A percentile compares a stretch with the other conserved stretches of the same genome.
phyloP scores from a whole-genome alignment of 2,329 filamentous ascomycete species.

The Colletotrichum lentis region DNA sequence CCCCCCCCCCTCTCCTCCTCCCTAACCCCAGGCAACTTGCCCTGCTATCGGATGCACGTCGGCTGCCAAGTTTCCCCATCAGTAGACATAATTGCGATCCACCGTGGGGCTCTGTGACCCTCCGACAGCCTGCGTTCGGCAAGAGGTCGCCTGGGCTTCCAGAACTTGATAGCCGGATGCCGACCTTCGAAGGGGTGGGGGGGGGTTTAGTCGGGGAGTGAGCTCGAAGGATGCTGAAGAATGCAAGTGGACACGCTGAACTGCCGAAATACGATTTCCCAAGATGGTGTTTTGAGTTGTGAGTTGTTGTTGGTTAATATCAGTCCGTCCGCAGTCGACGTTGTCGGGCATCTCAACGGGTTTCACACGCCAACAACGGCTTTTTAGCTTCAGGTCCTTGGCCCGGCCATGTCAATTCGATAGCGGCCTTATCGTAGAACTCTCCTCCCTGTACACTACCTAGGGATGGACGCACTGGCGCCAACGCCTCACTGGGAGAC shows the following conservation, averaged over 20 bases:
- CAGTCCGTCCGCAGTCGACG: neutral
- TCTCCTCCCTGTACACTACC: neutral
- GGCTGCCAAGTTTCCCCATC: slow-evolving; percentile 10
- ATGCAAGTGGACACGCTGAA: slow-evolving; percentile 6
- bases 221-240: slow-evolving; percentile 6
- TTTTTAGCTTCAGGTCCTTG: neutral
- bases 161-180: slow-evolving; percentile 7
- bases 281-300: neutral
- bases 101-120: slow-evolving; percentile 21
- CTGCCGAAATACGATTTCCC: neutral
- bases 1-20: neutral
- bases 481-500: slow-evolving; percentile 1
- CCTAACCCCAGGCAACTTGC: slow-evolving; percentile 7
- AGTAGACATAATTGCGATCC: slow-evolving; percentile 30
- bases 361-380: neutral
- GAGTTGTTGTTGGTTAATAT: neutral
- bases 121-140: neutral
- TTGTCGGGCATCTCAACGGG: neutral
- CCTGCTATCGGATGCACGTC: slow-evolving; percentile 24
- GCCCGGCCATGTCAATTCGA: neutral
- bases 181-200: neutral
- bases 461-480: neutral
- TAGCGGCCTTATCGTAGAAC: neutral
- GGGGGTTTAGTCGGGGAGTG: no score
- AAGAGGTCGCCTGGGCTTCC: slow-evolving; percentile 4